Conservation (phyloP, 2,329 filamentous ascomycete species). For the Aspergillus japonicus region DNA sequence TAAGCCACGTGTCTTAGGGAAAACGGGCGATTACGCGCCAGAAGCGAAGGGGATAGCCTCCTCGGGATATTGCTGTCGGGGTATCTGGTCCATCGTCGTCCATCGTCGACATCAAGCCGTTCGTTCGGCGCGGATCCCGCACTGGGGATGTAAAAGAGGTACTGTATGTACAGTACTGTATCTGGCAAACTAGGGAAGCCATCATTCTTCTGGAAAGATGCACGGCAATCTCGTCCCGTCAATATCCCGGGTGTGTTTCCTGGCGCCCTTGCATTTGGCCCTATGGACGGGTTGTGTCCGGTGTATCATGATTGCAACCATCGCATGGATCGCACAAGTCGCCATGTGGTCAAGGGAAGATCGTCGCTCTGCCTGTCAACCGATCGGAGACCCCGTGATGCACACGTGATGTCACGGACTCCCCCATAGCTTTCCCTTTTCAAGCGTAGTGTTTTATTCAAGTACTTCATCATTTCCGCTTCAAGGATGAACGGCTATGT, state of each 20-base stretch:
- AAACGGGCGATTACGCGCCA: constrained; percentile 19
- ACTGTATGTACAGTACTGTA: no score
- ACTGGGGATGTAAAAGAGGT: constrained; percentile 14
- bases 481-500: background rate
- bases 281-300: constrained; percentile 5
- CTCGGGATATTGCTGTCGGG: background rate
- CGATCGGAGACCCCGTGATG: constrained; percentile 1
- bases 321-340: background rate
- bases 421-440: background rate
- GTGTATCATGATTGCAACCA: background rate
- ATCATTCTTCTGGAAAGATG: background rate
- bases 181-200: no score
- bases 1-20: constrained; percentile 20
- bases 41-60: constrained; percentile 9
- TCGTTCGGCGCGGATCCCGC: background rate
- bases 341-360: constrained; percentile 5
- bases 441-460: background rate
- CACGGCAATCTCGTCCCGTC: background rate
- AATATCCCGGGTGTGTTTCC: background rate
- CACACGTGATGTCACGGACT: constrained; percentile 16
- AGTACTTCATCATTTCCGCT: background rate
- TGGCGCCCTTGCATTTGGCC: constrained; percentile 3
- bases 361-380: constrained; percentile 3
- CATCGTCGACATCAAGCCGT: constrained; percentile 8
- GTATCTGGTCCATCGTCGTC: constrained; percentile 4